phyloP scores from a whole-genome alignment of 176 grass and related monocot species.

The Pontederia crassipes region DNA sequence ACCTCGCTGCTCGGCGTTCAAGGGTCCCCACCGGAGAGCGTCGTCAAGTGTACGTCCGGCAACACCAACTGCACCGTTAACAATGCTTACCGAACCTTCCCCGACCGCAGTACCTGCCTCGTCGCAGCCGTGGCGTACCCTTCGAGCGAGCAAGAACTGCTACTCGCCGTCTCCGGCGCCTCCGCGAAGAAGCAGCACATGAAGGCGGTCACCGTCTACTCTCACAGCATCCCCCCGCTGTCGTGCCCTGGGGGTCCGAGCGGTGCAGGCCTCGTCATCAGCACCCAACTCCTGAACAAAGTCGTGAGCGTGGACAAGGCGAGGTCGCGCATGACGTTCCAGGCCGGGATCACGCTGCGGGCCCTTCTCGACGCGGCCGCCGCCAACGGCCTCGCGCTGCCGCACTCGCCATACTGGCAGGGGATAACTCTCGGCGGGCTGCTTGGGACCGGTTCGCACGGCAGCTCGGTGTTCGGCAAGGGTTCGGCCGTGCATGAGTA shows the following conservation, averaged over 20 bases:
- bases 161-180: conserved; percentile 7
- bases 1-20: background rate
- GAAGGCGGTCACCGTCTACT: conserved; percentile 14
- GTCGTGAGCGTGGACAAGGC: conserved; percentile 15
- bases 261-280: conserved; percentile 8
- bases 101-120: conserved; percentile 15
- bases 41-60: conserved; percentile 1
- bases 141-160: conserved; percentile 9
- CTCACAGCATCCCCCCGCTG: conserved; percentile 18
- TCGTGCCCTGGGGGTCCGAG: conserved; percentile 9
- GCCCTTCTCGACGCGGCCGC: conserved; percentile 37
- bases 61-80: conserved; percentile 11
- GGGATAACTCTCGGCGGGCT: conserved; percentile 50
- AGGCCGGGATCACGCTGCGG: conserved; percentile 30
- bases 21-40: conserved; percentile 2
- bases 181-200: conserved; percentile 2
- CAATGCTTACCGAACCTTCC: conserved; percentile 12
- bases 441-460: conserved; percentile 45
- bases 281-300: conserved; percentile 12
- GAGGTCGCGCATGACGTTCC: conserved; percentile 17
- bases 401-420: conserved; percentile 48
- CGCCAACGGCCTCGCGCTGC: conserved; percentile 30
- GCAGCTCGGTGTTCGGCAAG: conserved; percentile 45
- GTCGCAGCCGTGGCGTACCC: conserved; percentile 12
- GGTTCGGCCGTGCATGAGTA: conserved; percentile 66